Percentiles rank a stretch among this genome's conserved stretches.
Conservation (phyloP, 2,329 filamentous ascomycete genomes). For the Colletotrichum euphorbiae region DNA sequence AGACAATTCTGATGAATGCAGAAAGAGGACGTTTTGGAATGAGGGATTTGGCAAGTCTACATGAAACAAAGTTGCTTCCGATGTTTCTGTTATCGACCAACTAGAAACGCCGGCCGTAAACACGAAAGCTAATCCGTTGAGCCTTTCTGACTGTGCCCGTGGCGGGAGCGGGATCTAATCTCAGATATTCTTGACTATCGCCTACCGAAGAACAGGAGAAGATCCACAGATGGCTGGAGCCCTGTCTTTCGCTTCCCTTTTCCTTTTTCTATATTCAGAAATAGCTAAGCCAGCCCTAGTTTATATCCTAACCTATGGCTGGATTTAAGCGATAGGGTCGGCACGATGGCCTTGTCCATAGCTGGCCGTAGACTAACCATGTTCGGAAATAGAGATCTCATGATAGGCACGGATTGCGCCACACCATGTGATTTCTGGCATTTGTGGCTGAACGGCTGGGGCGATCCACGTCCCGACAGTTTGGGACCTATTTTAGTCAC, state of each 20-base stretch:
- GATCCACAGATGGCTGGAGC: background rate
- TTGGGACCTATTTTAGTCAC: constrained; percentile 11
- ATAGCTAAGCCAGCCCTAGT: background rate
- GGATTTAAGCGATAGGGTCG: background rate
- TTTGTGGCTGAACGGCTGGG: constrained; percentile 3
- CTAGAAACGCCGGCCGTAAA: constrained; percentile 20
- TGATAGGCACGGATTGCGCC: background rate
- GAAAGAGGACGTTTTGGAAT: background rate
- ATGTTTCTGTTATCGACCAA: background rate
- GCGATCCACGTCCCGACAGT: constrained; percentile 25
- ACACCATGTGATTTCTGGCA: constrained; percentile 22
- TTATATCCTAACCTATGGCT: background rate
- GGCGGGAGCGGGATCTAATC: constrained; percentile 6
- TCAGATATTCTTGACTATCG: background rate
- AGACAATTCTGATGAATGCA: background rate
- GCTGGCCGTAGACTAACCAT: constrained; percentile 22
- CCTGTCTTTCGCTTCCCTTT: background rate
- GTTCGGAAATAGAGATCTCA: background rate
- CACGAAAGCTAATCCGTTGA: background rate
- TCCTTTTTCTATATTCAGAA: background rate
- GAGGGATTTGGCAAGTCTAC: background rate
- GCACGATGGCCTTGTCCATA: background rate
- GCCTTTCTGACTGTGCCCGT: background rate
- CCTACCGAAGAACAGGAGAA: background rate
- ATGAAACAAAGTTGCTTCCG: background rate